Evolutionary conservation across 2,329 filamentous ascomycete genomes (phyloP), one percentile per base, ranked within the genome.

Genomic region (Pseudogymnoascus destructans): DNA sequence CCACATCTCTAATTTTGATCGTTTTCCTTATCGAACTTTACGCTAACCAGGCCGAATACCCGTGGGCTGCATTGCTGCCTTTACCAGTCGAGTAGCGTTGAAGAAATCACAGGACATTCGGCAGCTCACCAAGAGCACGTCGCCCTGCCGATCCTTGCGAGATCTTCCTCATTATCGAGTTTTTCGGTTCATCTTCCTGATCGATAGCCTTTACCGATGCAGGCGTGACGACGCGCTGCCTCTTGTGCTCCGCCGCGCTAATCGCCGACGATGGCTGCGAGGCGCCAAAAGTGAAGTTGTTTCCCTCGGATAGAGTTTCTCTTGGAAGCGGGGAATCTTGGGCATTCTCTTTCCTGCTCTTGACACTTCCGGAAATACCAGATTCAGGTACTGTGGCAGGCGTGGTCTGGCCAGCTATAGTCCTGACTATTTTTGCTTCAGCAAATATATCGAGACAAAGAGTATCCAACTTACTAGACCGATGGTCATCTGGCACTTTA

Each of bases 201-300:
- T 77, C 77, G 13, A 77, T 73, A 7, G 66, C 73, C 61, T 73
- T 75, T n/a, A 69, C 65, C 33, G 76, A 74, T 2, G 70, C 70
- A 6, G 76, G 74, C 0, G 76, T 78, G 55, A 76, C 75, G 56
- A 73, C 70, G 10, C 76, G 72, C 58, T 68, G 66, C 32, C 78
- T 73, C 64, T 79, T 81, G 17, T 61, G 64, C 17, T 63, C 62
- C 46, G 49, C 46, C 36, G 57, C 21, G 57, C 58, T 64, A 10
- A 61, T 64, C 60, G 61, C 21, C 55, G 52, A 33, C 25, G 64
- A 63, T 19, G 61, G 59, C 57, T 64, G 59, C 10, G 63, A 58
- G 32, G 60, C 38, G 35, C 64, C 66, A 15, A 61, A 61, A 49
- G 59, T 21, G n/a, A 49, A 30, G 11, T 55, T 58, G 57, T 64